Evolutionary conservation across 768 basidiomycete species (phyloP), one percentile per base, ranked within the genome.

Genomic region (Dictyophora rubrovolvata): DNA sequence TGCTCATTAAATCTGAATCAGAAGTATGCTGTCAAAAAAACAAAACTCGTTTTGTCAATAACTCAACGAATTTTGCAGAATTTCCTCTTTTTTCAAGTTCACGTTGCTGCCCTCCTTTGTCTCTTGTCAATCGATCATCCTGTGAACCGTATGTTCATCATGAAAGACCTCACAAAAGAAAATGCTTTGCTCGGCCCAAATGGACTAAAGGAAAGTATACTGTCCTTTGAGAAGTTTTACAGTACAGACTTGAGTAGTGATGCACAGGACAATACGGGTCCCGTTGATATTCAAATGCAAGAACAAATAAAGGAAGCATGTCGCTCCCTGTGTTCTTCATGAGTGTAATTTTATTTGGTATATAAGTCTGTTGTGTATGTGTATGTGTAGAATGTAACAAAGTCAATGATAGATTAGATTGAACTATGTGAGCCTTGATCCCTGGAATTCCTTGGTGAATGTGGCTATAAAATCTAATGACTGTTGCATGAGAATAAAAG

Each of bases 41-140:
- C 36, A 74, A 75, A 12, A 83, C 87, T 63, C 52, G 2, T n/a
- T 33, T 14, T 17, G n/a, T 1, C 20, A 28, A 12, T 61, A 20
- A 48, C 50, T n/a, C 33, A 14, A n/a, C 35, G 16, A 10, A 18
- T 36, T 20, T 34, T 34, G 20, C 8, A 35, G 17, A 18, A 46
- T 48, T 22, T 4, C 51, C 12, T 53, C 4, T 50, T 67, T 53
- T 75, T 92, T 7, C 79, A 79, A 16, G 86, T 86, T 0, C 89
- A 90, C 65, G 78, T 88, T 4, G 82, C 89, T 0, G 80, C 92
- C 7, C 77, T 93, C 5, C 78, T 93, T 52, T 88, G 79, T 9
- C 66, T 82, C 5, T 70, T 81, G 37, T 71, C 75, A 54, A 69
- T 69, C 42, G 65, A 70, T 42, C 67, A 69, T 22, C 48, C 67